Percentiles rank a stretch among this genome's conserved stretches.
phyloP scores from a whole-genome alignment of 2,329 filamentous ascomycete species.

The Diaporthe sp. region DNA sequence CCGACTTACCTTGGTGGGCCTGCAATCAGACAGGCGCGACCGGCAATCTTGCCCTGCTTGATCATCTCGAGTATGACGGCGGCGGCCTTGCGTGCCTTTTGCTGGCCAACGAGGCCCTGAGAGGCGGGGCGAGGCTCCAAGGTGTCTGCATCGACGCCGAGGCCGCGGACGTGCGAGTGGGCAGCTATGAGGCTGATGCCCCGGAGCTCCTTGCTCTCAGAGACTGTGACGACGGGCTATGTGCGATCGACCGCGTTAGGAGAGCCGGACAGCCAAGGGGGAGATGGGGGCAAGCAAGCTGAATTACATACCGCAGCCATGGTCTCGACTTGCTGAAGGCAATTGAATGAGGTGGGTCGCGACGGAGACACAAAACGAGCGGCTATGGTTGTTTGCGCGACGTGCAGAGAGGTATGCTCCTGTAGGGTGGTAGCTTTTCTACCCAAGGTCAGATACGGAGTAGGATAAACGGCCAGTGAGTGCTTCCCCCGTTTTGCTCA shows the following conservation, averaged over 20 bases:
- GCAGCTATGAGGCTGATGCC: constrained; percentile 98
- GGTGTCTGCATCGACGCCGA: constrained; percentile 92
- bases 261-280: constrained; percentile 1
- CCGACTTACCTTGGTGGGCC: constrained; percentile 82
- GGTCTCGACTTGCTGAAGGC: constrained; percentile 31
- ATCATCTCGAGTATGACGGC: constrained; percentile 99
- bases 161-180: constrained; percentile 96
- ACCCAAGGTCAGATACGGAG: constrained; percentile 27
- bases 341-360: constrained; percentile 32
- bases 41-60: constrained; percentile 98
- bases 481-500: constrained; percentile 23
- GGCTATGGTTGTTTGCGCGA: constrained; percentile 32
- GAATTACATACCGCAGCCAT: constrained; percentile 43
- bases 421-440: constrained; percentile 24
- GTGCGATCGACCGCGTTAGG: constrained; percentile 32
- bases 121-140: constrained; percentile 88
- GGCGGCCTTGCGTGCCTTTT: constrained; percentile 96
- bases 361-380: constrained; percentile 21
- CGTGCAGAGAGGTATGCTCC: background rate
- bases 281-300: background rate
- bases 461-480: background rate
- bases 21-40: constrained; percentile 92
- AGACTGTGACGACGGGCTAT: constrained; percentile 80
- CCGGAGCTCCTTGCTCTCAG: constrained; percentile 95
- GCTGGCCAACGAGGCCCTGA: constrained; percentile 95